Conservation (phyloP, 2,329 filamentous ascomycete species). For the Corniculantispora saksenae region DNA sequence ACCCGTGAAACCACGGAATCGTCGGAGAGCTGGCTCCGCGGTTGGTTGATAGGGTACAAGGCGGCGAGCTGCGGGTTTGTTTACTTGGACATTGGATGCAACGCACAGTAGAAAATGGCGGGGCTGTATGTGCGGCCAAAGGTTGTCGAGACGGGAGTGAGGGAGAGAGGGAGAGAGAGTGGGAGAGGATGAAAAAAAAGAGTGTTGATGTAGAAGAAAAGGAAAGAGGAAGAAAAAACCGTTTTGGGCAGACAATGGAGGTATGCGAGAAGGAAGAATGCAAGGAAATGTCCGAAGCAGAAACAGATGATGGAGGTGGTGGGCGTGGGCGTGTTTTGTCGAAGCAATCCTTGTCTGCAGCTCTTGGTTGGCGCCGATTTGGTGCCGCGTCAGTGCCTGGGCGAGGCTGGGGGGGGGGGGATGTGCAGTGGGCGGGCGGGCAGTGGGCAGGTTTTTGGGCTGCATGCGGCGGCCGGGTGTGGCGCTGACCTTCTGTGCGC, state of each 20-base stretch:
- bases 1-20: neutral
- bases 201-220: neutral
- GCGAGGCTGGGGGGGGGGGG: conserved; percentile 3
- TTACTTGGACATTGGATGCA: conserved; percentile 16
- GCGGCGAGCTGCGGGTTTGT: conserved; percentile 11
- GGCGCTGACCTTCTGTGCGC: neutral
- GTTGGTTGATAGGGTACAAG: neutral
- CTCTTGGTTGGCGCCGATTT: conserved; percentile 13
- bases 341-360: neutral
- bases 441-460: neutral
- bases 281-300: neutral
- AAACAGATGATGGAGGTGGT: conserved; percentile 7
- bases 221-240: neutral
- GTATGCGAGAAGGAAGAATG: conserved; percentile 3
- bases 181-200: neutral
- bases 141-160: neutral
- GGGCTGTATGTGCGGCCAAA: conserved; percentile 3
- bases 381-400: conserved; percentile 9
- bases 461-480: neutral
- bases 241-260: neutral
- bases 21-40: neutral
- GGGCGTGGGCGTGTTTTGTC: conserved; percentile 14
- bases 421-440: neutral
- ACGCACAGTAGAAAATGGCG: conserved; percentile 8
- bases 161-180: neutral